Percentiles rank a stretch among this genome's conserved stretches.
Evolutionary conservation across 495 filamentous ascomycete species (phyloP).

Genomic region (Talaromyces adpressus): DNA sequence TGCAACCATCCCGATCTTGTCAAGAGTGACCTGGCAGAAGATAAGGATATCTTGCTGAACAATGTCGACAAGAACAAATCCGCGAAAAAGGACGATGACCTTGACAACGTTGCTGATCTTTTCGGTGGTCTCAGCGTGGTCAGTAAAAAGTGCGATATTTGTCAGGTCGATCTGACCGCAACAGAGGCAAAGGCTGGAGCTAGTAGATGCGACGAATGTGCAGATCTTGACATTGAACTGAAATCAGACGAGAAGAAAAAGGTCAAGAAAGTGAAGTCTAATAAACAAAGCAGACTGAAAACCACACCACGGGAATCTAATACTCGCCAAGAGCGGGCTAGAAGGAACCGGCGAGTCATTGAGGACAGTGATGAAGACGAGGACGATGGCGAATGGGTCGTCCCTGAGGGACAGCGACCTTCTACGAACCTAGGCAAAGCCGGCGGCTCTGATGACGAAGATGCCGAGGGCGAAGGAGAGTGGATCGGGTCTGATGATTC

Average conservation of each 20-base stretch:
- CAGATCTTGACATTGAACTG: slow-evolving; percentile 46
- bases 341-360: slow-evolving; percentile 47
- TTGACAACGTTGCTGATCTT: slow-evolving; percentile 80
- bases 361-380: slow-evolving; percentile 63
- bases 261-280: slow-evolving; percentile 37
- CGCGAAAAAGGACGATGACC: slow-evolving; percentile 48
- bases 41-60: slow-evolving; percentile 73
- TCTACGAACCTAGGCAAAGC: slow-evolving; percentile 60
- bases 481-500: slow-evolving; percentile 62
- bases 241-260: slow-evolving; percentile 31
- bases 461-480: slow-evolving; percentile 78
- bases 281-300: slow-evolving; percentile 18
- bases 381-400: slow-evolving; percentile 69
- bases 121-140: slow-evolving; percentile 77
- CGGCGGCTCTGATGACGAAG: slow-evolving; percentile 75
- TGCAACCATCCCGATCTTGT: slow-evolving; percentile 91
- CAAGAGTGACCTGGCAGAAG: slow-evolving; percentile 71
- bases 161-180: slow-evolving; percentile 60
- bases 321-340: slow-evolving; percentile 29
- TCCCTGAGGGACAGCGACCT: slow-evolving; percentile 53
- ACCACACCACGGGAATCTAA: slow-evolving; percentile 14
- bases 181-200: slow-evolving; percentile 50
- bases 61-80: slow-evolving; percentile 36
- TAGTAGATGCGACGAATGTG: slow-evolving; percentile 65
- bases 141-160: slow-evolving; percentile 83